Conservation (phyloP, 2,329 filamentous ascomycete species). For the Epichloe festucae region DNA sequence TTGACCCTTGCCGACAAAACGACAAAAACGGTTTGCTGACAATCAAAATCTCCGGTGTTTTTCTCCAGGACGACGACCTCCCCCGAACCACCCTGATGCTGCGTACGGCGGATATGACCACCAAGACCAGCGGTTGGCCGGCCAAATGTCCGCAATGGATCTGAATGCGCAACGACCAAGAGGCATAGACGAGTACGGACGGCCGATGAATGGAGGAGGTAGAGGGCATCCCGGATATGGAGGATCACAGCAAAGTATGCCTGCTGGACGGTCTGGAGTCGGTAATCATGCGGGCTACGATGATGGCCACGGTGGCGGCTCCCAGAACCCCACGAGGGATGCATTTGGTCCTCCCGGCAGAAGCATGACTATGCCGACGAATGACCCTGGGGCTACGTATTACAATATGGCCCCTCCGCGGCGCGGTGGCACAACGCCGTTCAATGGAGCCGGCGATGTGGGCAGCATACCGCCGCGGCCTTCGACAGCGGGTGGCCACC, state of each 20-base stretch:
- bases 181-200: constrained; percentile 14
- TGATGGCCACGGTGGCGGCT: constrained; percentile 12
- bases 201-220: constrained; percentile 12
- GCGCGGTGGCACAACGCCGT: constrained; percentile 32
- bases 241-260: constrained; percentile 14
- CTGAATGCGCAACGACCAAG: constrained; percentile 17
- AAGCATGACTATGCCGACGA: constrained; percentile 49
- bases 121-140: constrained; percentile 18
- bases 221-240: constrained; percentile 17
- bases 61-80: constrained; percentile 11
- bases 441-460: constrained; percentile 29
- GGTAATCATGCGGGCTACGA: constrained; percentile 16
- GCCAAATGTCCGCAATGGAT: constrained; percentile 24
- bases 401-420: constrained; percentile 21
- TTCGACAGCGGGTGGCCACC: constrained; percentile 39
- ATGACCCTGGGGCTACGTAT: constrained; percentile 28
- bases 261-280: constrained; percentile 14
- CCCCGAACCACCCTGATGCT: constrained; percentile 9
- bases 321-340: constrained; percentile 21
- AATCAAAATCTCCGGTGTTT: constrained; percentile 5
- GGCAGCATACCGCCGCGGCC: constrained; percentile 37
- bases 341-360: constrained; percentile 39
- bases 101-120: constrained; percentile 13
- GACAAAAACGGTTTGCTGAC: neutral
- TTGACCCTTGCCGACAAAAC: neutral